Percentiles rank a stretch among this genome's conserved stretches.
Evolutionary conservation across 495 filamentous ascomycete genomes (phyloP).

Genomic region (Penicillium paxilli): DNA sequence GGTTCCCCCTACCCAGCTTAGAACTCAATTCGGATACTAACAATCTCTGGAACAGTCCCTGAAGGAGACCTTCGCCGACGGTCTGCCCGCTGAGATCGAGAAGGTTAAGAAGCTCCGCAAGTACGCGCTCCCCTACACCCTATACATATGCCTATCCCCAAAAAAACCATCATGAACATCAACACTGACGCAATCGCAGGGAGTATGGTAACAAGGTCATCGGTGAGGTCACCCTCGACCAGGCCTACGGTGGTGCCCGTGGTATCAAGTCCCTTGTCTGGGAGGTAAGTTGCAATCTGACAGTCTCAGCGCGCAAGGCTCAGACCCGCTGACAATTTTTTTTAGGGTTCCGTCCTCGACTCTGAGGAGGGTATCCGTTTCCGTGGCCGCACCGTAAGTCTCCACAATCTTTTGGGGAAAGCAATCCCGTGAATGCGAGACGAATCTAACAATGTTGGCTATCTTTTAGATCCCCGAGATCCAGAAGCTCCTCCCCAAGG

Average conservation of each 20-base stretch:
- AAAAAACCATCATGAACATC: neutral
- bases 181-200: conserved; percentile 48
- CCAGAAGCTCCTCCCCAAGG: conserved; percentile 95
- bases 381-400: conserved; percentile 85
- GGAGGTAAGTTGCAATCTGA: conserved; percentile 59
- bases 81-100: conserved; percentile 93
- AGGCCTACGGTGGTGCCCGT: conserved; percentile 98
- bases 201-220: conserved; percentile 92
- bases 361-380: conserved; percentile 99
- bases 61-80: conserved; percentile 97
- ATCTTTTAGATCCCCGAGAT: conserved; percentile 92
- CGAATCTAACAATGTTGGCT: too few relatives aligned
- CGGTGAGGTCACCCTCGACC: conserved; percentile 97
- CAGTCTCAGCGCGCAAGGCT: neutral
- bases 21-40: conserved; percentile 27
- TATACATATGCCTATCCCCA: neutral
- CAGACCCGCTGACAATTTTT: conserved; percentile 5
- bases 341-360: conserved; percentile 90
- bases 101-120: conserved; percentile 98
- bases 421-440: too few relatives aligned
- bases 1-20: conserved; percentile 2
- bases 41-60: conserved; percentile 66
- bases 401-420: neutral
- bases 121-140: conserved; percentile 50
- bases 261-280: conserved; percentile 98